Percentiles rank a stretch among this genome's conserved stretches.
Evolutionary conservation across 2,329 filamentous ascomycete genomes (phyloP).

Genomic region (Aureobasidium sp.): DNA sequence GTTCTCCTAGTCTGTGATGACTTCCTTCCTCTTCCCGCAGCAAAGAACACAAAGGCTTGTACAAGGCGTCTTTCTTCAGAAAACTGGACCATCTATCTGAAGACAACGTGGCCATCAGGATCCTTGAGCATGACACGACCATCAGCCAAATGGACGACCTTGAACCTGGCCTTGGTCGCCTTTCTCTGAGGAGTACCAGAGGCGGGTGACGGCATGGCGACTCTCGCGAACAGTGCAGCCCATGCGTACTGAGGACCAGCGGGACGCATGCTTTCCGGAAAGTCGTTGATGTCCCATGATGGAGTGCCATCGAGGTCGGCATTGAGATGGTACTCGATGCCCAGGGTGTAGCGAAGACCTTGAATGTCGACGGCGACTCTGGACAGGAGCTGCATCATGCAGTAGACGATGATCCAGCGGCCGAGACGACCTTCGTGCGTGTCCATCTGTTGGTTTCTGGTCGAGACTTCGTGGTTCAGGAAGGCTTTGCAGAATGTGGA

Average conservation of each 20-base stretch:
- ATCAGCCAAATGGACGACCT: neutral
- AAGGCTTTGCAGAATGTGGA: conserved; percentile 19
- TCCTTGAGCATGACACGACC: conserved; percentile 4
- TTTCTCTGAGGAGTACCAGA: neutral
- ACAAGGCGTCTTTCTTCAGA: neutral
- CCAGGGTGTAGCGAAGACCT: conserved; percentile 30
- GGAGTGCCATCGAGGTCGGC: conserved; percentile 23
- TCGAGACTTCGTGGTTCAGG: conserved; percentile 32
- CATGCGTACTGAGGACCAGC: neutral
- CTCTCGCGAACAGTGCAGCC: conserved; percentile 1
- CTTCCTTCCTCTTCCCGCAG: neutral
- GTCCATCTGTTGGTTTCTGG: conserved; percentile 26
- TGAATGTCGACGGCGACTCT: conserved; percentile 35
- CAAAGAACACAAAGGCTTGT: neutral
- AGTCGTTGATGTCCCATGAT: conserved; percentile 16
- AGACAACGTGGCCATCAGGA: neutral
- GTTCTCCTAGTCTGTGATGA: neutral
- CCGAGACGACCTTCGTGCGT: conserved; percentile 36
- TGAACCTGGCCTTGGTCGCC: neutral
- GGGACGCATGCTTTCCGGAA: neutral
- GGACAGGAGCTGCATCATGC: conserved; percentile 34
- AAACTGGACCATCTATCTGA: neutral
- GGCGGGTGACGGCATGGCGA: neutral
- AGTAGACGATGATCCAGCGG: conserved; percentile 37
- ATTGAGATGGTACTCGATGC: conserved; percentile 34